A percentile compares a stretch with the other conserved stretches of the same genome.
Evolutionary conservation across 2,329 filamentous ascomycete genomes (phyloP).

Genomic region (Ceratocystis cacaofunesta): DNA sequence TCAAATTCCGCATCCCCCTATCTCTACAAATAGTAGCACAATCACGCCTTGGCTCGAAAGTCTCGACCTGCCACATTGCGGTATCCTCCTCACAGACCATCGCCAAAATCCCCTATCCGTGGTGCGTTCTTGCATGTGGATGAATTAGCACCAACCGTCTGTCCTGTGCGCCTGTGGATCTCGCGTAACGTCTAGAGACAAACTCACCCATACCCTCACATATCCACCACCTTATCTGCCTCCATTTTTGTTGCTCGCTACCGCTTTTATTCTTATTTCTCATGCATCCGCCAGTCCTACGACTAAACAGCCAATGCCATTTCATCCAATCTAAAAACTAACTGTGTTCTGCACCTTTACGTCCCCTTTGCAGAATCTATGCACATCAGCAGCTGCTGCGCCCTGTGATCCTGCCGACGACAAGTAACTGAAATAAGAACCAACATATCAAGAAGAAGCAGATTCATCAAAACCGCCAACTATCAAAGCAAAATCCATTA

Average conservation of each 20-base stretch:
- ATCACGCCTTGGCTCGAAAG: background rate
- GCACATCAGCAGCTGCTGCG: conserved; percentile 3
- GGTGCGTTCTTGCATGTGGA: background rate
- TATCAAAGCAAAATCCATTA: background rate
- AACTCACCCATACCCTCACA: background rate
- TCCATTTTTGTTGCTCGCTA: too few relatives aligned
- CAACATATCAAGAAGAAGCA: background rate
- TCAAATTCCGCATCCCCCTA: conserved; percentile 1
- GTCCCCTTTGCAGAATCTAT: background rate
- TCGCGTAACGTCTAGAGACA: background rate
- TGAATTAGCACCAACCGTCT: background rate
- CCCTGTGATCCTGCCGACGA: background rate
- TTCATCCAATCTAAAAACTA: background rate
- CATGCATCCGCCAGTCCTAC: background rate
- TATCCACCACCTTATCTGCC: too few relatives aligned
- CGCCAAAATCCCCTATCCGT: conserved; percentile 2
- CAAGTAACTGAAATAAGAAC: background rate
- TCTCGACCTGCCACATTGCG: background rate
- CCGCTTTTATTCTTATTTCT: background rate
- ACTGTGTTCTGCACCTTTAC: background rate
- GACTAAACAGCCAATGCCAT: background rate
- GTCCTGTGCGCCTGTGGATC: background rate
- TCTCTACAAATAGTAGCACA: background rate
- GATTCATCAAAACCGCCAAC: background rate
- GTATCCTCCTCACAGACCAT: background rate